A percentile compares a stretch with the other conserved stretches of the same genome.
Evolutionary conservation across 73 alveolate species (phyloP).

Genomic region (Paramecium biaurelia): DNA sequence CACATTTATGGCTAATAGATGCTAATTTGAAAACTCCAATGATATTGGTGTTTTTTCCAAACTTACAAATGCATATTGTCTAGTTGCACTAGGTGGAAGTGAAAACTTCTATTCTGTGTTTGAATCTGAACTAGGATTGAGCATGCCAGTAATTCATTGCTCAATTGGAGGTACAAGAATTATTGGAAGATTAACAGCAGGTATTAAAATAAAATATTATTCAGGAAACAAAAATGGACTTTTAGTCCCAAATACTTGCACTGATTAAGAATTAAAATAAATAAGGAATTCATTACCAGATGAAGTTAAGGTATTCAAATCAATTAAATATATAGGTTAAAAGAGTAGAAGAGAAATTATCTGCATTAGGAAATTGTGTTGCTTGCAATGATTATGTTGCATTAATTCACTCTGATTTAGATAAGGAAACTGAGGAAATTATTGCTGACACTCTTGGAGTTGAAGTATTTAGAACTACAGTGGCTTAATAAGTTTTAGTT

Average conservation of each 20-base stretch:
- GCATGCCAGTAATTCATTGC: slow-evolving; percentile 98
- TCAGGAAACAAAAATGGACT: slow-evolving; percentile 95
- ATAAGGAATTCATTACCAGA: slow-evolving; percentile 96
- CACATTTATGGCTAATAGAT: slow-evolving; percentile 87
- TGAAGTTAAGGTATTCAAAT: slow-evolving; percentile 62
- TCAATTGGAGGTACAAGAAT: slow-evolving; percentile 95
- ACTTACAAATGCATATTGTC: slow-evolving; percentile 92
- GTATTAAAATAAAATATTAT: not conserved
- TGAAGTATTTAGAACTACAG: slow-evolving; percentile 97
- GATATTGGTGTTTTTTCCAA: slow-evolving; percentile 97
- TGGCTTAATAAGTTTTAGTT: slow-evolving; percentile 96
- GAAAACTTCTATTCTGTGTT: slow-evolving; percentile 89
- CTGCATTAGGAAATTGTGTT: slow-evolving; percentile 96
- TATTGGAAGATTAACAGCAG: slow-evolving; percentile 89
- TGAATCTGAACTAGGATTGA: slow-evolving; percentile 94
- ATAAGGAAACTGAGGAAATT: slow-evolving; percentile 98
- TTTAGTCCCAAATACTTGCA: slow-evolving; percentile 96
- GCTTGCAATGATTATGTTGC: slow-evolving; percentile 99
- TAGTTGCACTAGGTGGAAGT: slow-evolving; percentile 94
- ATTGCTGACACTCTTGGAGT: slow-evolving; percentile 96
- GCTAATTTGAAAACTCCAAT: slow-evolving; percentile 90
- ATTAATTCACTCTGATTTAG: slow-evolving; percentile 97
- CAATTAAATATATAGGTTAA: slow-evolving; percentile 57
- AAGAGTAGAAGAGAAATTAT: slow-evolving; percentile 97
- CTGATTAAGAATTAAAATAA: slow-evolving; percentile 92